These are phyloP conservation scores for Phragmites australis DNA, from an alignment of 176 grass and related monocot genomes.

Conservation along the genomic window DNA sequence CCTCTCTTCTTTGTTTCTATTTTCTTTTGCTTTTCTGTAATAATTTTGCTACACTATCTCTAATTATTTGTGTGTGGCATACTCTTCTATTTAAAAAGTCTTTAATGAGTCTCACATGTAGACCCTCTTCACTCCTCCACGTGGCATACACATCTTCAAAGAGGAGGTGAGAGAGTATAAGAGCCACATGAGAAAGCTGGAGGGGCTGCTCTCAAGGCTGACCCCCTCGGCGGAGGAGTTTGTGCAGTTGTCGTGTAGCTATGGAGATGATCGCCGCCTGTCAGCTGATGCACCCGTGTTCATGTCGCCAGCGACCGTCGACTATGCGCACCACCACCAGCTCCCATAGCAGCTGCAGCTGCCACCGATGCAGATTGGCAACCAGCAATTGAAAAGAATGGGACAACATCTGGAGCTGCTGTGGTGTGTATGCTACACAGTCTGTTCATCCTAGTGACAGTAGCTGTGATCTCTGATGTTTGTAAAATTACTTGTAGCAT, in stretches of 20 bases:
- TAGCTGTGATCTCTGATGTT: neutral
- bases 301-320: constrained; percentile 46
- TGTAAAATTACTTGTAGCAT: neutral
- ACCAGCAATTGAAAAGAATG: constrained; percentile 77
- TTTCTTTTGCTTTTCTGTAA: no score
- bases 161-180: constrained; percentile 67
- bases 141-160: neutral
- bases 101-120: no score
- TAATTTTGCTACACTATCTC: no score
- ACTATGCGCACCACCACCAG: constrained; percentile 40
- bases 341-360: neutral
- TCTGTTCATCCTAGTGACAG: neutral
- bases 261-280: constrained; percentile 27
- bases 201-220: constrained; percentile 79
- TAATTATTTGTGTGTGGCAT: no score
- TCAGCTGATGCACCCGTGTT: constrained; percentile 61
- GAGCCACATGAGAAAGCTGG: constrained; percentile 74
- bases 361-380: constrained; percentile 69
- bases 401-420: constrained; percentile 26
- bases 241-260: constrained; percentile 52
- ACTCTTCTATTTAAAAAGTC: no score
- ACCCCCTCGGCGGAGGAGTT: constrained; percentile 88
- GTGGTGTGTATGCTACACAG: neutral
- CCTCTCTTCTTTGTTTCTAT: no score
- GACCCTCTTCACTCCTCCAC: no score